phyloP scores from a whole-genome alignment of 2,329 filamentous ascomycete genomes.

The Neonectria coccinea region DNA sequence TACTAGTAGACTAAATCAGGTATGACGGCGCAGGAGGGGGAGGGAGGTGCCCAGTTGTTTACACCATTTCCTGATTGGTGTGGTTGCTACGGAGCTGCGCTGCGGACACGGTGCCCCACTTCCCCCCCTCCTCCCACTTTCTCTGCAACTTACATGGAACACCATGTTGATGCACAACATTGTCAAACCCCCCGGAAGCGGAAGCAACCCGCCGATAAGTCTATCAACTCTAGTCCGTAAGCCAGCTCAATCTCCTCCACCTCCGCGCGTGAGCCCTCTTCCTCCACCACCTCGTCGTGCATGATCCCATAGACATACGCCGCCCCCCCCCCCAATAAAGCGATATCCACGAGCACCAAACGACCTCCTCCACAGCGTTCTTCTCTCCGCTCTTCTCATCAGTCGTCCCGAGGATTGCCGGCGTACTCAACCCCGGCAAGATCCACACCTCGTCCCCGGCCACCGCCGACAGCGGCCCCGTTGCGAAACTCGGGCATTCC shows the following conservation, averaged over 20 bases:
- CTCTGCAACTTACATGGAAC: background rate
- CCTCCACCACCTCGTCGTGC: conserved; percentile 33
- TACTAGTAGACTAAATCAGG: background rate
- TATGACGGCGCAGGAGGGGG: conserved; percentile 1
- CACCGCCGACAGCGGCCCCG: conserved; percentile 30
- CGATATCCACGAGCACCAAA: conserved; percentile 19
- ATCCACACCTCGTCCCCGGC: conserved; percentile 42
- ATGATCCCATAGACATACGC: conserved; percentile 43
- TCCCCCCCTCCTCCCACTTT: background rate
- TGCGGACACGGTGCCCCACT: conserved; percentile 3
- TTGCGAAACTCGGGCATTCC: conserved; percentile 35
- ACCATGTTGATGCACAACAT: background rate
- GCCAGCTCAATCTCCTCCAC: conserved; percentile 28
- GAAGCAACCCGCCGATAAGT: too few species aligned
- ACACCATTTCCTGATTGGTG: conserved; percentile 48
- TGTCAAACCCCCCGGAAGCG: too few species aligned
- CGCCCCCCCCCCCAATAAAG: conserved; percentile 36
- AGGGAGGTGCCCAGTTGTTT: conserved; percentile 39
- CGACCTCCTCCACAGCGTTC: background rate
- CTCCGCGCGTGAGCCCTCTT: background rate
- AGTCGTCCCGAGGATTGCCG: conserved; percentile 31
- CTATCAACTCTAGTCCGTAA: background rate
- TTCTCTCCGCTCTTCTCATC: background rate
- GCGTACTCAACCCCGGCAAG: conserved; percentile 37
- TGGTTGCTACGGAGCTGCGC: conserved; percentile 46